Conservation (phyloP, 768 basidiomycete genomes). For the Cyathus striatus region DNA sequence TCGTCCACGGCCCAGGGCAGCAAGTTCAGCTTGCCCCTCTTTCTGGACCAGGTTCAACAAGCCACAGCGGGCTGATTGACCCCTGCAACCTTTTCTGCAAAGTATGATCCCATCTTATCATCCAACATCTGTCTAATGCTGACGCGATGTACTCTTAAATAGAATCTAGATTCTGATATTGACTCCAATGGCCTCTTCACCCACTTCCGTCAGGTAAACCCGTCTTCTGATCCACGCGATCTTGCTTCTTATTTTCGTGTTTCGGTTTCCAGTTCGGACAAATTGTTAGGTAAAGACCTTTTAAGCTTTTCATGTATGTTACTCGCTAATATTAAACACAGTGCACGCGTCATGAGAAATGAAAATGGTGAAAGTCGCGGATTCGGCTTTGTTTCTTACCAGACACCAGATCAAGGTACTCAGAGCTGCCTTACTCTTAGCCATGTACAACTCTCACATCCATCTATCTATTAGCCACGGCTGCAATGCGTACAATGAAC, state of each 20-base stretch:
- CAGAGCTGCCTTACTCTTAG: too few species aligned
- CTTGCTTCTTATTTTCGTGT: too few species aligned
- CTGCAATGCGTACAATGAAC: constrained; percentile 80
- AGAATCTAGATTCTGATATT: constrained; percentile 84
- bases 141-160: constrained; percentile 6
- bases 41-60: constrained; percentile 69
- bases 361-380: constrained; percentile 78
- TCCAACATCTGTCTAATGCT: constrained; percentile 2
- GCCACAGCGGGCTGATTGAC: constrained; percentile 85
- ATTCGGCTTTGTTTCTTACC: constrained; percentile 89
- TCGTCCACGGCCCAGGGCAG: constrained; percentile 85
- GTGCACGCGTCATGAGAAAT: constrained; percentile 90
- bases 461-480: too few species aligned
- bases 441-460: too few species aligned
- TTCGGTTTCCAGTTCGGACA: constrained; percentile 61
- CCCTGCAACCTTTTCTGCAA: constrained; percentile 91
- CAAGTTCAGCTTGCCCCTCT: constrained; percentile 82
- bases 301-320: background rate
- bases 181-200: constrained; percentile 82
- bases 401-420: constrained; percentile 76
- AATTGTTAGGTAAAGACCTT: constrained; percentile 67
- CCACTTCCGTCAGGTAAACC: constrained; percentile 71
- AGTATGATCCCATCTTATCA: constrained; percentile 29
- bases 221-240: constrained; percentile 4
- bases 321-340: constrained; percentile 16